Evolutionary conservation across 164 flowering plant species (phyloP).

Genomic region (Santalum album): DNA sequence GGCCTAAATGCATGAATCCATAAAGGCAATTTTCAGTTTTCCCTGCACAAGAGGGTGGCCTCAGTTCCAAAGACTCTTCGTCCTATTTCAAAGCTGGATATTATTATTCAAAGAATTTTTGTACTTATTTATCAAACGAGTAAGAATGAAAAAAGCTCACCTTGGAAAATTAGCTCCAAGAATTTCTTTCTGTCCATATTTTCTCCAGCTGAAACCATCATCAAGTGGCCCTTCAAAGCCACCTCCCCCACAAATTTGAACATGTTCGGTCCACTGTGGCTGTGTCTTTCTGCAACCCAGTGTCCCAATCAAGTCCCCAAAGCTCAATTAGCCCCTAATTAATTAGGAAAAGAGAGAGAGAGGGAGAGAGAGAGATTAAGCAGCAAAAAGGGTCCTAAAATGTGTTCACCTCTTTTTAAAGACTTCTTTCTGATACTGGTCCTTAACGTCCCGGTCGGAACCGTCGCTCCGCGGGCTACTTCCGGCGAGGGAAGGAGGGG

Average conservation of each 20-base stretch:
- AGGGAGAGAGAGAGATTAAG: not conserved
- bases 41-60: too few species aligned
- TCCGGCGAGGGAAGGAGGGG: slow-evolving; percentile 7
- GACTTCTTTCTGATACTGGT: slow-evolving; percentile 8
- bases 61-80: too few species aligned
- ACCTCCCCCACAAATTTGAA: slow-evolving; percentile 21
- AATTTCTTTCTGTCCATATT: slow-evolving; percentile 77
- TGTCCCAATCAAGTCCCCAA: too few species aligned
- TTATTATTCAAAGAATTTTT: too few species aligned
- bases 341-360: not conserved
- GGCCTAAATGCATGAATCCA: too few species aligned
- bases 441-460: slow-evolving; percentile 10
- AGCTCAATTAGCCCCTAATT: not conserved
- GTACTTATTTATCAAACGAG: too few species aligned
- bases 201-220: slow-evolving; percentile 71
- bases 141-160: slow-evolving; percentile 17
- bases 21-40: too few species aligned
- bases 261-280: slow-evolving; percentile 25
- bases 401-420: slow-evolving; percentile 33
- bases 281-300: slow-evolving; percentile 26
- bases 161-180: slow-evolving; percentile 70
- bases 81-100: too few species aligned
- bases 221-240: slow-evolving; percentile 36
- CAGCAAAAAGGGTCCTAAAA: too few species aligned
- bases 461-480: slow-evolving; percentile 23